Evolutionary conservation across 768 basidiomycete species (phyloP).

Genomic region (Dacryopinax primogenitus): DNA sequence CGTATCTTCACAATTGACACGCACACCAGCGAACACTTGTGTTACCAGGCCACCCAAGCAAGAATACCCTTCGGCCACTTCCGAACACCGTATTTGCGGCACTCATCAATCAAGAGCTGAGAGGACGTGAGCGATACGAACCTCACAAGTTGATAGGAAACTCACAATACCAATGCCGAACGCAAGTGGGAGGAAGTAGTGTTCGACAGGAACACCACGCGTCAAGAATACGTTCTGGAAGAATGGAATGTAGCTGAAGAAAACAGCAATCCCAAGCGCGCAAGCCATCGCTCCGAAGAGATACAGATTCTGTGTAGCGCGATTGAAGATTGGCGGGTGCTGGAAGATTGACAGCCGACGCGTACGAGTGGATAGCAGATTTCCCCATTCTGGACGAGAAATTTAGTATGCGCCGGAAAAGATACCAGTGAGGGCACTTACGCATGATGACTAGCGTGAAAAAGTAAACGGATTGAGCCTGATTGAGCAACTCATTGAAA

Average conservation of each 20-base stretch:
- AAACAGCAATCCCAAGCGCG: constrained; percentile 36
- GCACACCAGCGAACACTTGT: background rate
- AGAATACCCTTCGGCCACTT: constrained; percentile 23
- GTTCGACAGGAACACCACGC: constrained; percentile 32
- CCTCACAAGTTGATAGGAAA: too few relatives aligned
- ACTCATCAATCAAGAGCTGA: constrained; percentile 26
- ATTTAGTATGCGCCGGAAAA: background rate
- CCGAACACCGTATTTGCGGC: constrained; percentile 25
- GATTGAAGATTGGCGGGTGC: constrained; percentile 32
- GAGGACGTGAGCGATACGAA: too few relatives aligned
- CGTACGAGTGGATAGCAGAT: constrained; percentile 44
- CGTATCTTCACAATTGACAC: background rate
- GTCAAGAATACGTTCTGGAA: constrained; percentile 43
- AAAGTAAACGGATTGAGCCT: constrained; percentile 43
- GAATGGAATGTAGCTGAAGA: constrained; percentile 29
- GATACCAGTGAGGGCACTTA: background rate
- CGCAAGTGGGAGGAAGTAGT: constrained; percentile 42
- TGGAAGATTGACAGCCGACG: constrained; percentile 44
- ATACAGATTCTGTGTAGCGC: constrained; percentile 30
- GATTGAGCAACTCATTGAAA: constrained; percentile 26
- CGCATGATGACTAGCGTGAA: constrained; percentile 45
- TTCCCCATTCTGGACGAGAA: constrained; percentile 18
- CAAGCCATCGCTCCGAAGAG: constrained; percentile 36
- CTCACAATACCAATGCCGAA: constrained; percentile 26
- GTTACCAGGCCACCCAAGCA: constrained; percentile 28